These are phyloP conservation scores for Aspergillus hiratsukae DNA, from an alignment of 2,329 filamentous ascomycete genomes.

Conservation along the genomic window DNA sequence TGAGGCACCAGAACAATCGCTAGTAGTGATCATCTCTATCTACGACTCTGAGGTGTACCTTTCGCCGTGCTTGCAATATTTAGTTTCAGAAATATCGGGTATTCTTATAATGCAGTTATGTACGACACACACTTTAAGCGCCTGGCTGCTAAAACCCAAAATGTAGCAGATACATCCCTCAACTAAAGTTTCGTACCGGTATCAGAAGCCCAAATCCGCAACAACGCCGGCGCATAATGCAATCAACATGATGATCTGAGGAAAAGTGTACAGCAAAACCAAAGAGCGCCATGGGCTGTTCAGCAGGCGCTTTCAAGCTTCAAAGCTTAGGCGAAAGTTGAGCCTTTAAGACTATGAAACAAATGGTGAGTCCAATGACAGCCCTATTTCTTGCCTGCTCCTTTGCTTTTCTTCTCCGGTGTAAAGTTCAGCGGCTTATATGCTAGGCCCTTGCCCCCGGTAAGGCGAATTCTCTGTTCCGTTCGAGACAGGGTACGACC, in stretches of 20 bases:
- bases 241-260: constrained; percentile 3
- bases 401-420: constrained; percentile 10
- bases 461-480: constrained; percentile 40
- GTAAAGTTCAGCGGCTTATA: constrained; percentile 36
- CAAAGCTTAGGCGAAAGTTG: background rate
- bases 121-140: background rate
- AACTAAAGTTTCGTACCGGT: background rate
- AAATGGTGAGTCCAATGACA: background rate
- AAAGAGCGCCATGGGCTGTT: background rate
- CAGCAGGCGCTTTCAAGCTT: background rate
- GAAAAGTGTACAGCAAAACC: background rate
- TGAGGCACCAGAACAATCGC: background rate
- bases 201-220: constrained; percentile 1
- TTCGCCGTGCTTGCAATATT: background rate
- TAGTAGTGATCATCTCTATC: too few relatives aligned
- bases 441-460: constrained; percentile 41
- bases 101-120: background rate
- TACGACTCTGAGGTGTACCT: background rate
- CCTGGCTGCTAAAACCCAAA: constrained; percentile 8
- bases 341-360: background rate
- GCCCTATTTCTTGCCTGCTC: constrained; percentile 10
- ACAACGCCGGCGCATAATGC: constrained; percentile 12
- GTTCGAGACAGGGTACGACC: constrained; percentile 40
- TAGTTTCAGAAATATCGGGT: background rate
- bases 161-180: constrained; percentile 1